Evolutionary conservation across 176 grass and related monocot species (phyloP), one percentile per base, ranked within the genome.

Genomic region (Oryza longistaminata): DNA sequence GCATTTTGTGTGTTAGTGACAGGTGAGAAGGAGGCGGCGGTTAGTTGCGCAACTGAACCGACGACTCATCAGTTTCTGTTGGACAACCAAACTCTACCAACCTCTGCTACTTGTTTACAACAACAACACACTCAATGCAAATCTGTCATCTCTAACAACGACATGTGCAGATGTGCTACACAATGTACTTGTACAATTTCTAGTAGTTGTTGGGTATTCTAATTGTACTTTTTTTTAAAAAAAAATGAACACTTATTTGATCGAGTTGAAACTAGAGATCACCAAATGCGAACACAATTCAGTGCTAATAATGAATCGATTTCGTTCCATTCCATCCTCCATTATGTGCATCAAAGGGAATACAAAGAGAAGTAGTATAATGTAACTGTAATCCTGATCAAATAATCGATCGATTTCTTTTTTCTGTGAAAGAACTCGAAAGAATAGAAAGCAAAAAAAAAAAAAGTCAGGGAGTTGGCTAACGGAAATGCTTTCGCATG

Each of bases 401-500:
- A 24, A 24, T 11, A 62, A 62, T 24, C 58, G 58, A 62, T 62
- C n/a, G n/a, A 9, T 24, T 21, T 16, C 7, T 16, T 16, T 11
- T 9, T 4, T 11, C 17, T 75, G 66, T 24, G 5, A 69, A 80
- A 14, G 33, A 82, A 61, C 15, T 22, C 4, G 2, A 48, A 82
- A 87, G 48, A 71, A 82, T 27, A 19, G 50, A 52, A 11, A n/a
- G 15, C 2, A 60, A 48, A 34, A 35, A 68, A 48, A 34, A 35
- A 44, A 16, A 5, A 29, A n/a, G n/a, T 9, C 82, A 26, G 82
- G 81, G 40, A 37, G 60, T 9, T 67, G 71, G 27, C 61, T 83
- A 66, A 26, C 11, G 1, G 26, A 48, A 19, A 16, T 84, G 29
- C 71, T 84, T 66, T 3, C 29, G 6, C 61, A 67, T 40, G 24